Conservation (phyloP, 108 stramenopile species). For the Fragilaria radians region DNA sequence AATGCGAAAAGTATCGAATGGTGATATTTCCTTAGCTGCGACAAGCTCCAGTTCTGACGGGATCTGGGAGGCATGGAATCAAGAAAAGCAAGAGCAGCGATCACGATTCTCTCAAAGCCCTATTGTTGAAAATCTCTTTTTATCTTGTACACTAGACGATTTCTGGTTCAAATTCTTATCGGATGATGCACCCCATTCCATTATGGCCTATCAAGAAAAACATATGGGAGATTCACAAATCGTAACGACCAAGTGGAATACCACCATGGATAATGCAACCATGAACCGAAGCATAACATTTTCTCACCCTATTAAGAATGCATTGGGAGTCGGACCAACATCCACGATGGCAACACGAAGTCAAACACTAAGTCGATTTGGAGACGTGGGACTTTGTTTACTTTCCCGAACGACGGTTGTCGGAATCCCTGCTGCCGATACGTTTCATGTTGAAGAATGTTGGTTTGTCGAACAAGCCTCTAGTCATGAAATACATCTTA, state of each 20-base stretch:
- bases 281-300: constrained; percentile 27
- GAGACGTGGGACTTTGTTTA: constrained; percentile 21
- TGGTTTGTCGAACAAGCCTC: constrained; percentile 40
- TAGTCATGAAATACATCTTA: constrained; percentile 16
- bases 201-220: constrained; percentile 42
- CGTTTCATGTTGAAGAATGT: constrained; percentile 59
- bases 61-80: not conserved
- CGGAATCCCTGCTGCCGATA: constrained; percentile 38
- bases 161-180: constrained; percentile 55
- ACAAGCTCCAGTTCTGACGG: constrained; percentile 1
- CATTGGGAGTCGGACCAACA: constrained; percentile 33
- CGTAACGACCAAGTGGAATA: constrained; percentile 13
- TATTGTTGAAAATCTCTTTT: constrained; percentile 10
- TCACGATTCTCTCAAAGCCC: constrained; percentile 2
- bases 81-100: not conserved
- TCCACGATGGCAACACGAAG: constrained; percentile 20
- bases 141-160: constrained; percentile 32
- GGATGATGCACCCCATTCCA: constrained; percentile 61
- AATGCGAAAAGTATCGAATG: constrained; percentile 1
- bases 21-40: constrained; percentile 2
- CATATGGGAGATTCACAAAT: constrained; percentile 48
- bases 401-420: constrained; percentile 26
- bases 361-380: constrained; percentile 27
- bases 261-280: constrained; percentile 2
- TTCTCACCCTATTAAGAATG: constrained; percentile 22